A percentile compares a stretch with the other conserved stretches of the same genome.
phyloP scores from a whole-genome alignment of 2,329 filamentous ascomycete genomes.

The Meredithiella fracta region DNA sequence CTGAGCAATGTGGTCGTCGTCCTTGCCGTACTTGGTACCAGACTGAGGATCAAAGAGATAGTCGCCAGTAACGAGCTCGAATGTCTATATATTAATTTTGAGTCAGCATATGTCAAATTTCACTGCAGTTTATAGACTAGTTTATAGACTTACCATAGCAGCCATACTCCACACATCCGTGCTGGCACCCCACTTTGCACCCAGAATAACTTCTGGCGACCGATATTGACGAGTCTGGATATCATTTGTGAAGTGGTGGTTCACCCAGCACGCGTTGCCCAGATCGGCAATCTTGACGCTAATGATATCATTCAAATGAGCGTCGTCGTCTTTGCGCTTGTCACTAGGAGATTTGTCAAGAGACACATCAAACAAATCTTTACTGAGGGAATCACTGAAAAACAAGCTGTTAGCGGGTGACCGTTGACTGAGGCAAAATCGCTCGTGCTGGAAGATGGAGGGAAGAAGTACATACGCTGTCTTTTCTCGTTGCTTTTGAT shows the following conservation, averaged over 20 bases:
- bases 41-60: constrained; percentile 98
- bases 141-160: constrained; percentile 60
- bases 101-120: background rate
- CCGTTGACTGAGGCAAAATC: constrained; percentile 12
- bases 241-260: constrained; percentile 97
- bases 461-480: constrained; percentile 54
- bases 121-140: background rate
- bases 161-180: constrained; percentile 99
- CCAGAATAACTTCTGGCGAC: constrained; percentile 91
- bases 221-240: constrained; percentile 96
- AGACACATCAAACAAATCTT: constrained; percentile 88
- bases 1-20: constrained; percentile 97
- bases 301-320: constrained; percentile 52
- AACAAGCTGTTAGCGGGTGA: constrained; percentile 14
- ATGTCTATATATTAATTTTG: constrained; percentile 44
- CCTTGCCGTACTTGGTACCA: constrained; percentile 96
- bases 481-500: constrained; percentile 76
- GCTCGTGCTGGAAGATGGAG: background rate
- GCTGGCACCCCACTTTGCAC: constrained; percentile 96
- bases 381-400: constrained; percentile 65
- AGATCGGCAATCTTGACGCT: constrained; percentile 98
- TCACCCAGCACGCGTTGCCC: constrained; percentile 96
- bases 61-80: constrained; percentile 94
- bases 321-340: constrained; percentile 46
- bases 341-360: constrained; percentile 59